A percentile compares a stretch with the other conserved stretches of the same genome.
Evolutionary conservation across 1,139 yeast species (phyloP).

Genomic region (Geotrichum europaeum): DNA sequence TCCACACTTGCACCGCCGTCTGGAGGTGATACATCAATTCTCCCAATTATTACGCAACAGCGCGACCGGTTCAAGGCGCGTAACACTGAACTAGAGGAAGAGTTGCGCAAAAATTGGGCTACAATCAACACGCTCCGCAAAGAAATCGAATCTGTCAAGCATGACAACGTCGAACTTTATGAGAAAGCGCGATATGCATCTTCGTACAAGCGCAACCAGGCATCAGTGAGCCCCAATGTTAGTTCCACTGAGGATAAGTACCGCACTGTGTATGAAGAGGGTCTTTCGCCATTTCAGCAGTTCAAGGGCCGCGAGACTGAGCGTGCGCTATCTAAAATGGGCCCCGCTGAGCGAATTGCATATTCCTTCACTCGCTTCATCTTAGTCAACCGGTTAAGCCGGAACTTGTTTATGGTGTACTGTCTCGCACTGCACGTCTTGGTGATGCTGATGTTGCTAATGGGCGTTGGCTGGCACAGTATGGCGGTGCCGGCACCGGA

Average conservation of each 20-base stretch:
- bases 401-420: constrained; percentile 69
- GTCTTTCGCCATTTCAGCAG: constrained; percentile 76
- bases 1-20: constrained; percentile 10
- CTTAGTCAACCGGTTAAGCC: constrained; percentile 63
- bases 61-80: constrained; percentile 84
- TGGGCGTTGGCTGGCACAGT: constrained; percentile 37
- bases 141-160: constrained; percentile 57
- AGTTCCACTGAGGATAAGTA: constrained; percentile 53
- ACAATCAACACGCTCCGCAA: constrained; percentile 55
- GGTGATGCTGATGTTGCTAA: constrained; percentile 60
- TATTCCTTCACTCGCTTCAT: constrained; percentile 68
- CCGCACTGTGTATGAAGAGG: constrained; percentile 64
- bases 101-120: constrained; percentile 53
- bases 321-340: constrained; percentile 63
- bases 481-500: constrained; percentile 11
- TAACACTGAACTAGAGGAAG: constrained; percentile 78
- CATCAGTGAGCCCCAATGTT: constrained; percentile 15
- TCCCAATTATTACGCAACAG: constrained; percentile 89
- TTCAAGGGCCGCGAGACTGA: constrained; percentile 75
- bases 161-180: constrained; percentile 72
- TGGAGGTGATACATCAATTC: constrained; percentile 44
- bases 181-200: constrained; percentile 77
- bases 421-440: constrained; percentile 70
- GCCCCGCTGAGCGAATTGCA: constrained; percentile 75
- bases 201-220: constrained; percentile 21